Evolutionary conservation across 495 filamentous ascomycete species (phyloP), one percentile per base, ranked within the genome.

Genomic region (Cetradonia linearis): DNA sequence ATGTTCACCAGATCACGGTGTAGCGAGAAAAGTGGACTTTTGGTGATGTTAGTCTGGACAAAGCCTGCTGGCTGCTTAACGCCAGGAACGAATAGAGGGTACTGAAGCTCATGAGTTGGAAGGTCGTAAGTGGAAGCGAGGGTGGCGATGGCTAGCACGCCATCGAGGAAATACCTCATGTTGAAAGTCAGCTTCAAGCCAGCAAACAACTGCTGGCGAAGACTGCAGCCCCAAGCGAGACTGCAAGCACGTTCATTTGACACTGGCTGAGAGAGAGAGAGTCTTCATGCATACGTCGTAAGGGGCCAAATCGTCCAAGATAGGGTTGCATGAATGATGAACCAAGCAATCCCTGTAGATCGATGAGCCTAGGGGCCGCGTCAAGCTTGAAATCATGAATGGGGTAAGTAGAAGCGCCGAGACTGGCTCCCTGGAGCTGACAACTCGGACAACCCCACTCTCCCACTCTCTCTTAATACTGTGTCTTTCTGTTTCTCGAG

Each of bases 1-100:
- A 87, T 85, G 56, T 86, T 74, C 42, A 95, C 80, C 9, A 98
- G 82, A 27, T 79, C 74, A 44, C 83, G 80, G 73, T 96, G 93
- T 8, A 96, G 78, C 20, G 80, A 77, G 56, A 95, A 81, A n/a
- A 96, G 78, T 11, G 74, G 72, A 23, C 28, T 54, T 25, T 46
- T 55, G 20, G 23, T 13, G 11, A 20, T 4, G 0, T 52, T n/a
- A 5, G n/a, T 23, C 18, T 40, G 25, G 42, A 23, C 18, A 23
- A 31, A 23, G 5, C 23, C 25, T 16, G 53, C 8, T 6, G 47
- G 58, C 36, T 44, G 58, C 48, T 60, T 47, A 34, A 53, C 1
- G 27, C 3, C 36, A n/a, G 20, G 47, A 25, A 20, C 20, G 23
- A 9, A 13, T 31, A 23, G 5, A 18, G 13, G 34, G n/a, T 33